Evolutionary conservation across 2,329 filamentous ascomycete genomes (phyloP).

Genomic region (Myriosclerotinia curreyana): DNA sequence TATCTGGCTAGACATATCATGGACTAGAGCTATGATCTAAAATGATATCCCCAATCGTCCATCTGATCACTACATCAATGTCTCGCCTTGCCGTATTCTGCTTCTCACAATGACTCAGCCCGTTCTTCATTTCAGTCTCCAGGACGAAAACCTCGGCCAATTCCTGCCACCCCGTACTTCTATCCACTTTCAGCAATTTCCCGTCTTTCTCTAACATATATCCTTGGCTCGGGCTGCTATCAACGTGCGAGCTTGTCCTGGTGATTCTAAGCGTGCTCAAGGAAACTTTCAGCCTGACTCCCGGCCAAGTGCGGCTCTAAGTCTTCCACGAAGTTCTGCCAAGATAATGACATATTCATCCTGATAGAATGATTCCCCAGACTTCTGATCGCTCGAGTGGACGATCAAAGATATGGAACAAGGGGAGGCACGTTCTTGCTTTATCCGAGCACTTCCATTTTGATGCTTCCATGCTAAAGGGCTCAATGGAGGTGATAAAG

Average conservation of each 20-base stretch:
- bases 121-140: not conserved
- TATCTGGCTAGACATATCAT: conserved; percentile 12
- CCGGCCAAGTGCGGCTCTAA: conserved; percentile 14
- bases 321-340: conserved; percentile 15
- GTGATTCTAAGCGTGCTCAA: not conserved
- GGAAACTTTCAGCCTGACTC: conserved; percentile 12
- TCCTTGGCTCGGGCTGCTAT: conserved; percentile 7
- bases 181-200: not conserved
- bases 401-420: conserved; percentile 15
- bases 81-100: not conserved
- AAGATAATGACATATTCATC: conserved; percentile 19
- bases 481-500: conserved; percentile 17
- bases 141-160: not conserved
- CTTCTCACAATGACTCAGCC: not conserved
- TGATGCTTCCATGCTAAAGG: conserved; percentile 3
- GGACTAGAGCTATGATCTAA: conserved; percentile 19
- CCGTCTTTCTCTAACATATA: not conserved
- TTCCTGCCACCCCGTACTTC: not conserved
- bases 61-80: conserved; percentile 1
- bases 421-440: not conserved
- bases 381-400: conserved; percentile 17
- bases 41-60: conserved; percentile 17
- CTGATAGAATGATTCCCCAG: conserved; percentile 13
- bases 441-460: not conserved
- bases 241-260: not conserved